These are phyloP conservation scores for Fusarium caatingaense DNA, from an alignment of 2,329 filamentous ascomycete genomes.

Conservation along the genomic window DNA sequence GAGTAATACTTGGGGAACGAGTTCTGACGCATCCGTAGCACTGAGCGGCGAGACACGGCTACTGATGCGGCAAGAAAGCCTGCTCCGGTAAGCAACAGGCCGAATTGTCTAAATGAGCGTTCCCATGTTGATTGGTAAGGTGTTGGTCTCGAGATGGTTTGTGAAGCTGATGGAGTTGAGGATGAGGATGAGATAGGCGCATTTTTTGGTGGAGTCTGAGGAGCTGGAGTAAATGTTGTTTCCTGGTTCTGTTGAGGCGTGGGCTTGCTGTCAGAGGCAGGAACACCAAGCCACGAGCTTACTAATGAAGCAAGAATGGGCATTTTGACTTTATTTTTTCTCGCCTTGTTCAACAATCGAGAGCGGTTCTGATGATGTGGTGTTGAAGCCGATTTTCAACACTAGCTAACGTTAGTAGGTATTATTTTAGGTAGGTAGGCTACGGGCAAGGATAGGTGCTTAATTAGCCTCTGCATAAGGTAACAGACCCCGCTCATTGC, in stretches of 20 bases:
- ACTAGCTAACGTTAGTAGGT: not conserved
- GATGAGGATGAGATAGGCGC: not conserved
- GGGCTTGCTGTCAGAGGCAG: slow-evolving; percentile 25
- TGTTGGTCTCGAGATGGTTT: not conserved
- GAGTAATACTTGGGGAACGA: slow-evolving; percentile 78
- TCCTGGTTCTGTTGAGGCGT: slow-evolving; percentile 8
- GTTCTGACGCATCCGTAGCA: slow-evolving; percentile 70
- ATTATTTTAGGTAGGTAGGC: not conserved
- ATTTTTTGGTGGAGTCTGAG: slow-evolving; percentile 30
- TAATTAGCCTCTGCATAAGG: not conserved
- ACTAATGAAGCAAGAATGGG: slow-evolving; percentile 32
- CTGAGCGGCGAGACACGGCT: slow-evolving; percentile 76
- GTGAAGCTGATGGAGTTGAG: slow-evolving; percentile 1
- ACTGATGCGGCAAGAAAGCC: slow-evolving; percentile 80
- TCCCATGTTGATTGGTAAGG: slow-evolving; percentile 51
- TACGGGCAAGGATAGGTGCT: not conserved
- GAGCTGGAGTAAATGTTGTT: slow-evolving; percentile 20
- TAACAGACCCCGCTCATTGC: slow-evolving; percentile 25
- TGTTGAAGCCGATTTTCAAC: not conserved
- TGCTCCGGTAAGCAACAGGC: slow-evolving; percentile 79
- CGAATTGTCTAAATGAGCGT: slow-evolving; percentile 67
- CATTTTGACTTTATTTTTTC: not conserved
- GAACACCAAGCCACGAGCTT: slow-evolving; percentile 32
- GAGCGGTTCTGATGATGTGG: not conserved
- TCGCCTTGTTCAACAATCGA: not conserved